These are phyloP conservation scores for Termitomyces sp. DNA, from an alignment of 768 basidiomycete genomes.

Conservation along the genomic window DNA sequence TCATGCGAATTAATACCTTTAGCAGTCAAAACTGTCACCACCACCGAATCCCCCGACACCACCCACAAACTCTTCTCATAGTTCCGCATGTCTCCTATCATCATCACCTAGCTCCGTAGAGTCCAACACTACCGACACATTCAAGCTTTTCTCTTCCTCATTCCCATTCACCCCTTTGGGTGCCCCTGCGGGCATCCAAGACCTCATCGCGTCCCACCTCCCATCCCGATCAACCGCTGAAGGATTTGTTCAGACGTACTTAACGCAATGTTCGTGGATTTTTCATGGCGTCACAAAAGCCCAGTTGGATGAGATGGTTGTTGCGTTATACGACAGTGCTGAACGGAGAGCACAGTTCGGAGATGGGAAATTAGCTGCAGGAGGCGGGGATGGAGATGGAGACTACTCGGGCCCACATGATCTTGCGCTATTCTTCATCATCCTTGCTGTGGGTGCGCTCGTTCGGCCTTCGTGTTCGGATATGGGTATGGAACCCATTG, in stretches of 20 bases:
- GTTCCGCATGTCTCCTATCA: conserved; percentile 15
- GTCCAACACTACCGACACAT: conserved; percentile 19
- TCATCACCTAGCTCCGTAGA: conserved; percentile 8
- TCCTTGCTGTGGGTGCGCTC: conserved; percentile 51
- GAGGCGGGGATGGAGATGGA: conserved; percentile 13
- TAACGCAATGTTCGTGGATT: conserved; percentile 45
- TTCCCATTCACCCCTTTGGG: conserved; percentile 66
- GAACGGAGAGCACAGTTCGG: not conserved
- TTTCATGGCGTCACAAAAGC: conserved; percentile 41
- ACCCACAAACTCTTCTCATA: conserved; percentile 17
- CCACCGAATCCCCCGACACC: conserved; percentile 18
- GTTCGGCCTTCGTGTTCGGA: conserved; percentile 20
- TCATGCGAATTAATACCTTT: not conserved
- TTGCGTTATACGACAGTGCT: conserved; percentile 28
- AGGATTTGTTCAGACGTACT: conserved; percentile 37
- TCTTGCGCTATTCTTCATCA: conserved; percentile 40
- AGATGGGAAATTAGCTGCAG: not conserved
- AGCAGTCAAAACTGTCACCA: conserved; percentile 7
- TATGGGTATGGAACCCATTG: not conserved
- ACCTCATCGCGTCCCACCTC: conserved; percentile 47
- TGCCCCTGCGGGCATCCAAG: conserved; percentile 36
- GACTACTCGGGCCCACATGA: conserved; percentile 42
- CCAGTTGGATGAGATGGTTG: conserved; percentile 39
- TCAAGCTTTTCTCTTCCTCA: conserved; percentile 46
- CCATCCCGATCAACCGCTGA: conserved; percentile 47